Conservation (phyloP, 2,329 filamentous ascomycete genomes). For the Plectosphaerella cucumerina region DNA sequence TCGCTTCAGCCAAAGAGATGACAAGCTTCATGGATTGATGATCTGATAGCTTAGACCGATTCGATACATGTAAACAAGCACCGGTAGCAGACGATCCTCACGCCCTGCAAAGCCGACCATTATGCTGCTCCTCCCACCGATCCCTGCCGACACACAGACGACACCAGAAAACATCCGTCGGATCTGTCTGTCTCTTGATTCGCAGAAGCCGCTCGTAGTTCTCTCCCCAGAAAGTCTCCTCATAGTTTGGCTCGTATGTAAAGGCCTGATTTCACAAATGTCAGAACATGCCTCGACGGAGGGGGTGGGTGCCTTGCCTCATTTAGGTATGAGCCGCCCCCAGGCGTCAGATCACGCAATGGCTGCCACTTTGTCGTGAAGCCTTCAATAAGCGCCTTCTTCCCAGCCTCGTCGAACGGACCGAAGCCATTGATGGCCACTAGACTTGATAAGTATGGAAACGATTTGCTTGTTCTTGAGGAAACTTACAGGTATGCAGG, state of each 20-base stretch:
- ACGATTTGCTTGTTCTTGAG: not conserved
- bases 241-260: slow-evolving; percentile 12
- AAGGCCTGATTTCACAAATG: not conserved
- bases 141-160: slow-evolving; percentile 13
- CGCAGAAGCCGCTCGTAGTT: slow-evolving; percentile 10
- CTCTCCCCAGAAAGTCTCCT: slow-evolving; percentile 14
- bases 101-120: slow-evolving; percentile 5
- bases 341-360: slow-evolving; percentile 21
- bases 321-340: slow-evolving; percentile 14
- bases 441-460: slow-evolving; percentile 15
- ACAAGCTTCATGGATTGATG: too few species aligned
- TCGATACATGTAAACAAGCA: too few species aligned
- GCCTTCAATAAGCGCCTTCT: slow-evolving; percentile 16
- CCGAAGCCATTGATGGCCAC: slow-evolving; percentile 21
- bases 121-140: slow-evolving; percentile 11
- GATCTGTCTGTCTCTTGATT: slow-evolving; percentile 14
- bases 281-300: too few species aligned
- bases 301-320: slow-evolving; percentile 12
- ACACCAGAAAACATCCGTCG: slow-evolving; percentile 12
- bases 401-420: slow-evolving; percentile 26
- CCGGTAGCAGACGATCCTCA: too few species aligned
- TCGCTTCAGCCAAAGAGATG: too few species aligned
- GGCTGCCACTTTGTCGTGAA: slow-evolving; percentile 25
- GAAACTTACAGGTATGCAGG: slow-evolving; percentile 30
- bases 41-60: too few species aligned